A percentile compares a stretch with the other conserved stretches of the same genome.
Evolutionary conservation across 2,329 filamentous ascomycete genomes (phyloP).

Genomic region (Fusarium albidum): DNA sequence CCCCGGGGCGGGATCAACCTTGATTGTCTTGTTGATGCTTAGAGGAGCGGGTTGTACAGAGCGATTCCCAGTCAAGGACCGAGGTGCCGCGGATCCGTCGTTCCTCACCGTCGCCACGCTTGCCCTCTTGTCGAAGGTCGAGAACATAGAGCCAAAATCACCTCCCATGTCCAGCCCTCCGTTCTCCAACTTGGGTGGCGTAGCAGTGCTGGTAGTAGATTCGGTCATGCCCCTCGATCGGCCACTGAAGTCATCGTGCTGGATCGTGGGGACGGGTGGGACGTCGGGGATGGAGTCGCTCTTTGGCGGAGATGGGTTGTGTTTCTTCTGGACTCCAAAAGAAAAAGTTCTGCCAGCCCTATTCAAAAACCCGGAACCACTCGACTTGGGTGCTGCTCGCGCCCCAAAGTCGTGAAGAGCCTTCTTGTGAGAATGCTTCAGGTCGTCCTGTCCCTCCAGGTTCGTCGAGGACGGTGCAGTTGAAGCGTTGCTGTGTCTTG

Average conservation of each 20-base stretch:
- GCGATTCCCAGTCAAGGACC: slow-evolving; percentile 57
- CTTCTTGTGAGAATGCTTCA: slow-evolving; percentile 48
- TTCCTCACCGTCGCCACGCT: slow-evolving; percentile 59
- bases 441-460: slow-evolving; percentile 41
- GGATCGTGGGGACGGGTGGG: slow-evolving; percentile 49
- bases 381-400: slow-evolving; percentile 56
- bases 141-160: slow-evolving; percentile 66
- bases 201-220: slow-evolving; percentile 63
- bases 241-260: slow-evolving; percentile 43
- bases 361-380: slow-evolving; percentile 61
- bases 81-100: slow-evolving; percentile 48
- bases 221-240: slow-evolving; percentile 60
- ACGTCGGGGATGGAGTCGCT: slow-evolving; percentile 45
- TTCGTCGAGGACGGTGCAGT: slow-evolving; percentile 67
- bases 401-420: slow-evolving; percentile 46
- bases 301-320: slow-evolving; percentile 42
- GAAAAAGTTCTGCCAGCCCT: slow-evolving; percentile 67
- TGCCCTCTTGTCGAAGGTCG: slow-evolving; percentile 62
- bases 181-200: slow-evolving; percentile 56
- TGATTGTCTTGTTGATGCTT: slow-evolving; percentile 54
- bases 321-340: slow-evolving; percentile 65
- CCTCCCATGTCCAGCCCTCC: slow-evolving; percentile 62
- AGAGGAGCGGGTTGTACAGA: slow-evolving; percentile 54
- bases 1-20: slow-evolving; percentile 55
- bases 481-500: slow-evolving; percentile 69